Evolutionary conservation across 2,329 filamentous ascomycete species (phyloP), one percentile per base, ranked within the genome.

Genomic region (Neospermospora avenae): DNA sequence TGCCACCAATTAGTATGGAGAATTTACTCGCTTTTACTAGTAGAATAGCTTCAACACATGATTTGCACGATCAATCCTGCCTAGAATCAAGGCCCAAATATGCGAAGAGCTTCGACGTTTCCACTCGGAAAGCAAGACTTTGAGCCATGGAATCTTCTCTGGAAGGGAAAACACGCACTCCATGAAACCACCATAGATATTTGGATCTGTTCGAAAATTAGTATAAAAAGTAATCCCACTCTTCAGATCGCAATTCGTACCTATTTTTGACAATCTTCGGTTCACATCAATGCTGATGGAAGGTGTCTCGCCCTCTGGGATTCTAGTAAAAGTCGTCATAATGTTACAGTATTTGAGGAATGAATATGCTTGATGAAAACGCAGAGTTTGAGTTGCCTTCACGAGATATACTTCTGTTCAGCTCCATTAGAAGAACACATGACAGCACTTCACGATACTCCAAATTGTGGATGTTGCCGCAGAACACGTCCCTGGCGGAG

Each of bases 161-260:
- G 18, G 24, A 53, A n/a, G 13, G 31, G 41, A 53, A 41, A 41
- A 4, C n/a, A 74, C 84, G 75, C 77, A 90, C 89, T 95, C 90
- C 61, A 87, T 91, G 75, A 95, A 95, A 11, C 90, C 90, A 58
- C 88, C 87, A 80, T 93, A 95, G 69, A 89, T 90, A 71, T 90
- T 90, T 62, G 89, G 84, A 70, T 92, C 86, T 70, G 51, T 37
- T 18, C 10, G 28, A 42, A 13, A 20, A 42, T 61, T 34, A 64
- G 60, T 56, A 34, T 31, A 42, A 22, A n/a, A 13, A 16, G 22
- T 22, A 48, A 55, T 55, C 28, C 18, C 22, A 59, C 35, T 14
- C 39, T 24, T 59, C 51, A 48, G 41, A 7, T 7, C 14, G 11
- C 25, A 7, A 18, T 20, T 31, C 20, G 45, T 65, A 71, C 70